Evolutionary conservation across 1,139 yeast genomes (phyloP), one percentile per base, ranked within the genome.

Genomic region (Candida glucosophila): DNA sequence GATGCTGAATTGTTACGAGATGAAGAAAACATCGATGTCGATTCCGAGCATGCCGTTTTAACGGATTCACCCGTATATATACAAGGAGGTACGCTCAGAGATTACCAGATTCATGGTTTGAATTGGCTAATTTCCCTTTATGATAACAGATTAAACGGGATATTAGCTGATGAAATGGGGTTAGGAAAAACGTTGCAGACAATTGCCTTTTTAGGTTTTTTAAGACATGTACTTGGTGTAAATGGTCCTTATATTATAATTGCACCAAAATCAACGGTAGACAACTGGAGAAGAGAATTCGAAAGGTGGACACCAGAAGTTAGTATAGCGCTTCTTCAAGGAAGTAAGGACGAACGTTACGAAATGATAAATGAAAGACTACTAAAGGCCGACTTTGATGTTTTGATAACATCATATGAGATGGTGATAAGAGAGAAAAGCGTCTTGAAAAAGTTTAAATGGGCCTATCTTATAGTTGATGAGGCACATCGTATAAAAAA

Each of bases 401-500:
- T 88, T 7, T 67, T 83, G 31, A 72, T 90, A 30, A 83, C 96
- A 0, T 83, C 96, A 3, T 90, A 81, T 45, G 98, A 90, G 50
- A 82, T 90, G 73, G 92, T 88, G 14, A 77, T 90, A 22, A 68
- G 90, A 31, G 98, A 90, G 49, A 88, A 88, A 49, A 51, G 85
- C 8, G 69, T 74, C 24, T 66, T 90, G 39, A 80, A 78, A 44
- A 85, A 85, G 47, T 64, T 90, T 37, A 76, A 79, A 28, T 90
- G 98, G 98, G 88, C 88, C 54, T 90, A 88, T 47, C 77, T 90
- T 30, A 73, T 90, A 14, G 88, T 90, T 22, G 98, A 90, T 56
- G 98, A 90, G 52, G 98, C 97, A 2, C 98, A 90, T 49, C 71
- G 97, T 46, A 88, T 90, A 47, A 90, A 90, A 49, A 90, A 90